Evolutionary conservation across 805 yeast species (phyloP).

Genomic region (Yarrowia sp.): DNA sequence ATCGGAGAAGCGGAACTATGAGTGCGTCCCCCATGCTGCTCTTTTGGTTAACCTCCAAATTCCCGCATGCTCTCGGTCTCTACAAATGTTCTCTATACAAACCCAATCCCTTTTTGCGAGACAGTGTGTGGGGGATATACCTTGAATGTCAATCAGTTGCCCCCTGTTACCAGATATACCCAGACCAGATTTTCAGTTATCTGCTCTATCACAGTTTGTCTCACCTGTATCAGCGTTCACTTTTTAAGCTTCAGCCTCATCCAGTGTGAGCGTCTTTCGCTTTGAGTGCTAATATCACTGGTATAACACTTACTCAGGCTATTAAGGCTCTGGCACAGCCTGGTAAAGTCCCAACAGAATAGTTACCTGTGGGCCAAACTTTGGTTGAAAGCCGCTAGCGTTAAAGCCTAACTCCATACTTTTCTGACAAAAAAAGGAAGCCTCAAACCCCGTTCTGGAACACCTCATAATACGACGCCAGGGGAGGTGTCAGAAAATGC

Average conservation of each 20-base stretch:
- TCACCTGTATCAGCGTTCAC: conserved; percentile 14
- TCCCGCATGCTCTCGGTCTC: conserved; percentile 3
- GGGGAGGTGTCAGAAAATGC: too few relatives aligned
- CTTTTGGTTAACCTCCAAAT: conserved; percentile 8
- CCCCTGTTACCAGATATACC: not conserved
- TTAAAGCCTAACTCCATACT: conserved; percentile 4
- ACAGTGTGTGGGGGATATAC: not conserved
- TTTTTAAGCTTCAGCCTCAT: not conserved
- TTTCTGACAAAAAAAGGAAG: not conserved
- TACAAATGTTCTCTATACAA: not conserved
- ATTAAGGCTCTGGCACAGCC: not conserved
- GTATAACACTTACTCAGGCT: not conserved
- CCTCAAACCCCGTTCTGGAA: not conserved
- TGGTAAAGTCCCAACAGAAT: not conserved
- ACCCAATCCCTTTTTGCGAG: not conserved
- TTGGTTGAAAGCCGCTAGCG: not conserved
- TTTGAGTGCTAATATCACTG: not conserved
- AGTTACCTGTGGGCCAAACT: not conserved
- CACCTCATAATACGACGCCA: not conserved
- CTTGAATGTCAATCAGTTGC: not conserved
- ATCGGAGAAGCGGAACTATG: conserved; percentile 10
- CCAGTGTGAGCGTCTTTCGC: too few relatives aligned
- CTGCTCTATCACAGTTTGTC: conserved; percentile 3
- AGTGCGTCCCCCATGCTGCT: conserved; percentile 6
- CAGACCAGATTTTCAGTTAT: not conserved